Conservation (phyloP, 306 rosid genomes). For the Sicyos baderoa region DNA sequence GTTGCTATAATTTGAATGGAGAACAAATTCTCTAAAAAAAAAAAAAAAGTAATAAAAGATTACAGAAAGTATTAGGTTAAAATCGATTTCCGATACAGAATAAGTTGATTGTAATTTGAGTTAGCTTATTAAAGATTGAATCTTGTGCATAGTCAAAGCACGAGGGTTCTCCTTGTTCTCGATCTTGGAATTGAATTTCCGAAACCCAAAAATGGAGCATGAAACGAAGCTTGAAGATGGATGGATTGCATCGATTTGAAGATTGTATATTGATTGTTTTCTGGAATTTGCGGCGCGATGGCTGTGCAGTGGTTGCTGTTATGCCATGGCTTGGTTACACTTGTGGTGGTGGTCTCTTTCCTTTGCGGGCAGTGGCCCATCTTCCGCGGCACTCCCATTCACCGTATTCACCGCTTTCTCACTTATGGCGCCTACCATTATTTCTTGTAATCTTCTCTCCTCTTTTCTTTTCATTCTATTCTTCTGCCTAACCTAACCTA, state of each 20-base stretch:
- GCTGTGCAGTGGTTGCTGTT: constrained; percentile 58
- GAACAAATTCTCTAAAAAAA: too few relatives aligned
- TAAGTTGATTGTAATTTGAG: too few relatives aligned
- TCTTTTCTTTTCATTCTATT: neutral
- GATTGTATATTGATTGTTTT: neutral
- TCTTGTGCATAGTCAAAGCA: too few relatives aligned
- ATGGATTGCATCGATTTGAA: neutral
- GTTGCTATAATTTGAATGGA: too few relatives aligned
- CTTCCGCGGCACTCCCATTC: constrained; percentile 73
- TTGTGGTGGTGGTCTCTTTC: constrained; percentile 54
- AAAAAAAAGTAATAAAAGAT: too few relatives aligned
- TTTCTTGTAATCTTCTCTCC: constrained; percentile 43
- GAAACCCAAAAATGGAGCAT: neutral
- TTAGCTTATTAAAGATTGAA: too few relatives aligned
- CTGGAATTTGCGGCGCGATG: constrained; percentile 29
- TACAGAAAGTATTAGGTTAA: too few relatives aligned
- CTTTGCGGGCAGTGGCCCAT: constrained; percentile 98
- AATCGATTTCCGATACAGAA: too few relatives aligned
- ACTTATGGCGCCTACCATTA: constrained; percentile 80
- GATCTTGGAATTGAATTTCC: neutral
- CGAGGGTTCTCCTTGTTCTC: too few relatives aligned
- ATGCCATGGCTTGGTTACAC: constrained; percentile 61
- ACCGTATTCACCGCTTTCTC: constrained; percentile 58
- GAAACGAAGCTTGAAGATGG: neutral
- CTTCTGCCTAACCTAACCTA: too few relatives aligned